phyloP scores from a whole-genome alignment of 345 rosid genomes.

The Luvunga scandens region DNA sequence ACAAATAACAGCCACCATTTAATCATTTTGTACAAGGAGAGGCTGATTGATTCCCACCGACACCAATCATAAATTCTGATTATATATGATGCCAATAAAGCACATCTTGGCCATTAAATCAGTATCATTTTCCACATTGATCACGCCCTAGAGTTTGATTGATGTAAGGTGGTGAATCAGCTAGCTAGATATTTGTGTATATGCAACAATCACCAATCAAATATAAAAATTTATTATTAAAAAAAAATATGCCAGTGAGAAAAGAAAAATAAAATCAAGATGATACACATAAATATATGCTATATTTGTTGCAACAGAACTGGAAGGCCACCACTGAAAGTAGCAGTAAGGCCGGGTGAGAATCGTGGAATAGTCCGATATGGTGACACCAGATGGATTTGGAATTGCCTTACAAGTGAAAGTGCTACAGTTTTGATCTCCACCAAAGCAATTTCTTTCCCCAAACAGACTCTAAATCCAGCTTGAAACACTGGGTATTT shows the following conservation, averaged over 20 bases:
- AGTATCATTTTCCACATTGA: neutral
- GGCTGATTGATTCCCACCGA: neutral
- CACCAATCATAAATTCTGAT: neutral
- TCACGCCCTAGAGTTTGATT: neutral
- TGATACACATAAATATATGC: neutral
- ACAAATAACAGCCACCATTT: neutral
- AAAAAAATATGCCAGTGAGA: neutral
- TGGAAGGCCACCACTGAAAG: conserved; percentile 49
- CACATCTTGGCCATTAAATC: neutral
- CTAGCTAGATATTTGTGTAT: neutral
- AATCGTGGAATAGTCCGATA: conserved; percentile 24
- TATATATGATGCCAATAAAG: too few relatives aligned
- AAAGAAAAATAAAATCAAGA: neutral
- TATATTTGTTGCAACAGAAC: conserved; percentile 30
- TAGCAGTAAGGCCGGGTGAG: conserved; percentile 58
- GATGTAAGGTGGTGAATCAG: neutral
- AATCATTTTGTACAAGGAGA: neutral
- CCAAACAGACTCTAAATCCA: conserved; percentile 54
- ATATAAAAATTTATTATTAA: too few relatives aligned
- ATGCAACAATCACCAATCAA: neutral
- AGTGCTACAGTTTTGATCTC: conserved; percentile 59
- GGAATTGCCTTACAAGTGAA: conserved; percentile 42
- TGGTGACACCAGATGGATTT: conserved; percentile 20
- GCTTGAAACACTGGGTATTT: conserved; percentile 43
- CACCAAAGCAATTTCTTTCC: conserved; percentile 74